These are phyloP conservation scores for Scalesia atractyloides DNA, from an alignment of 129 eudicot species.

Conservation along the genomic window DNA sequence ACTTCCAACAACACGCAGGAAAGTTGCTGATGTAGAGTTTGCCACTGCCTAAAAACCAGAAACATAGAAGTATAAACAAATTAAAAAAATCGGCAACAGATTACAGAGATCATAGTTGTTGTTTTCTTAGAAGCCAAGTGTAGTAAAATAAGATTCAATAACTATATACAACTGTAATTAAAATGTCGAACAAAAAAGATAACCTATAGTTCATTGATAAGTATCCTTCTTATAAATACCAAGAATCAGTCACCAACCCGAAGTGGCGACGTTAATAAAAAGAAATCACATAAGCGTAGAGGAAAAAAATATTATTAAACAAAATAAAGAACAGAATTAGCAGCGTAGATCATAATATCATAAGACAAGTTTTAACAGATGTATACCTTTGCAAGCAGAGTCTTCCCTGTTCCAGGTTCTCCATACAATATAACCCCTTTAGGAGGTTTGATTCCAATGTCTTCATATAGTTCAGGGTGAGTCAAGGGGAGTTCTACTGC, in stretches of 20 bases:
- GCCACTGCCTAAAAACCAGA: conserved; percentile 76
- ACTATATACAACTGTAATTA: background rate
- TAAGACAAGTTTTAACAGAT: background rate
- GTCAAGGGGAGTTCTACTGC: conserved; percentile 98
- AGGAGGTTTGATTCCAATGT: conserved; percentile 98
- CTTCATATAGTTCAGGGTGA: conserved; percentile 96
- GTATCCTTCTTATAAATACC: too few species aligned
- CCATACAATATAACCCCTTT: conserved; percentile 98
- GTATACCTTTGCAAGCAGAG: conserved; percentile 91
- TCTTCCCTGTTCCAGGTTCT: conserved; percentile 99
- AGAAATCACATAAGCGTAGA: background rate
- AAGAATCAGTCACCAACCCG: background rate
- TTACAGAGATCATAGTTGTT: background rate
- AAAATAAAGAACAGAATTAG: conserved; percentile 8
- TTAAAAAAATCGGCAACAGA: background rate
- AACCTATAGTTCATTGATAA: background rate
- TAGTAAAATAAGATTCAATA: background rate
- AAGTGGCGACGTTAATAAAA: background rate
- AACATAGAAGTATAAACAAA: background rate
- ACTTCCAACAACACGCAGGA: conserved; percentile 97
- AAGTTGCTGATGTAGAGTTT: conserved; percentile 94
- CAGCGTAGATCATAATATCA: background rate
- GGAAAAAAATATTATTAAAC: background rate
- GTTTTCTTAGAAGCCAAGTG: background rate
- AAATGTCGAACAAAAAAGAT: background rate